Percentiles rank a stretch among this genome's conserved stretches.
phyloP scores from a whole-genome alignment of 208 protist genomes.

The Vickermania ingenoplastis region DNA sequence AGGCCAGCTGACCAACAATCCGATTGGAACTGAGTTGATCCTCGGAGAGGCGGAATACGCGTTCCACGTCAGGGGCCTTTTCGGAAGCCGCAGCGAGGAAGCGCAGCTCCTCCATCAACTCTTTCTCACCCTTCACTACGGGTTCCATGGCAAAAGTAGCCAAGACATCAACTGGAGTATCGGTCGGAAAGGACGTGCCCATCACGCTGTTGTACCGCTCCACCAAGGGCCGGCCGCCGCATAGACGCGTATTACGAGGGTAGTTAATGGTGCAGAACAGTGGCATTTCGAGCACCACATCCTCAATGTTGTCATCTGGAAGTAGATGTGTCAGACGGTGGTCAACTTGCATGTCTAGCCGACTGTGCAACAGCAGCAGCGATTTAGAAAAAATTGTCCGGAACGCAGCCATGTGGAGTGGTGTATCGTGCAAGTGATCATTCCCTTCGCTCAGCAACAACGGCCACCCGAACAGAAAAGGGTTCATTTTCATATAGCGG shows the following conservation, averaged over 20 bases:
- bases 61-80: constrained; percentile 65
- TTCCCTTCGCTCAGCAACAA: constrained; percentile 85
- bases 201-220: constrained; percentile 88
- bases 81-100: constrained; percentile 61
- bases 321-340: constrained; percentile 53
- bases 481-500: constrained; percentile 80
- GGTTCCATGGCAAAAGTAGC: constrained; percentile 58
- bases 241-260: constrained; percentile 71
- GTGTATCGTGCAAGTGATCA: constrained; percentile 66
- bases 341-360: constrained; percentile 82
- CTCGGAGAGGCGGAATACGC: constrained; percentile 73
- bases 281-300: constrained; percentile 78
- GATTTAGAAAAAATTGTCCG: constrained; percentile 87
- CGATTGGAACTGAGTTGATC: constrained; percentile 75
- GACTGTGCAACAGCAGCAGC: constrained; percentile 73
- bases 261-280: constrained; percentile 86
- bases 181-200: constrained; percentile 75
- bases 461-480: constrained; percentile 90
- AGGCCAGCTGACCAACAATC: constrained; percentile 79
- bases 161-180: constrained; percentile 87
- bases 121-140: constrained; percentile 47
- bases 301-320: constrained; percentile 47
- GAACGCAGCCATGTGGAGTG: constrained; percentile 75
- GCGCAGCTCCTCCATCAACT: constrained; percentile 76
- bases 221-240: constrained; percentile 73